Evolutionary conservation across 805 yeast species (phyloP).

Genomic region (Wickerhamomyces chaumierensis): DNA sequence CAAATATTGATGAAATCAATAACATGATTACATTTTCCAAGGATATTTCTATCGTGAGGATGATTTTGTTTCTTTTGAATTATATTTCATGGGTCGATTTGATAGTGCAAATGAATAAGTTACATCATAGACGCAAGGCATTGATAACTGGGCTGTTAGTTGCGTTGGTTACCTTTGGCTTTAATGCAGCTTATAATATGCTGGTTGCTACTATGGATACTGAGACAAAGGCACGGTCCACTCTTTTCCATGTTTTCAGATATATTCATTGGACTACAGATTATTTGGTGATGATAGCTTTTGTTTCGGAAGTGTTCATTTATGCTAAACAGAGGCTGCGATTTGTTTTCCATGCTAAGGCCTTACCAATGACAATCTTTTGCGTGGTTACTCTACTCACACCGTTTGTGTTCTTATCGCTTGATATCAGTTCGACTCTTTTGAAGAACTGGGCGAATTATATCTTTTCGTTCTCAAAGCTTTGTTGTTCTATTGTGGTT

Average conservation of each 20-base stretch:
- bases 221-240: not conserved
- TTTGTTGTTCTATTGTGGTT: conserved; percentile 38
- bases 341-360: conserved; percentile 33
- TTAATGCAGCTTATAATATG: conserved; percentile 12
- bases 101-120: conserved; percentile 25
- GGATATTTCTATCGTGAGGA: conserved; percentile 26
- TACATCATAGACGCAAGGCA: conserved; percentile 20
- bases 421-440: conserved; percentile 28
- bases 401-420: conserved; percentile 25
- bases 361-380: conserved; percentile 38
- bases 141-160: conserved; percentile 22
- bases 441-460: conserved; percentile 39
- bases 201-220: conserved; percentile 2
- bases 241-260: conserved; percentile 11
- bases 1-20: conserved; percentile 36
- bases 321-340: conserved; percentile 27
- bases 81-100: conserved; percentile 49
- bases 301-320: conserved; percentile 24
- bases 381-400: conserved; percentile 27
- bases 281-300: conserved; percentile 19
- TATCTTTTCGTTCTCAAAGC: conserved; percentile 33
- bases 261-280: conserved; percentile 20
- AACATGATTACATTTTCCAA: conserved; percentile 25
- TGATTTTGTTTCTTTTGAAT: conserved; percentile 32
- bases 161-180: conserved; percentile 20